A percentile compares a stretch with the other conserved stretches of the same genome.
These are phyloP conservation scores for Euphorbia celastroides DNA, from an alignment of 441 rosid species.

Conservation along the genomic window DNA sequence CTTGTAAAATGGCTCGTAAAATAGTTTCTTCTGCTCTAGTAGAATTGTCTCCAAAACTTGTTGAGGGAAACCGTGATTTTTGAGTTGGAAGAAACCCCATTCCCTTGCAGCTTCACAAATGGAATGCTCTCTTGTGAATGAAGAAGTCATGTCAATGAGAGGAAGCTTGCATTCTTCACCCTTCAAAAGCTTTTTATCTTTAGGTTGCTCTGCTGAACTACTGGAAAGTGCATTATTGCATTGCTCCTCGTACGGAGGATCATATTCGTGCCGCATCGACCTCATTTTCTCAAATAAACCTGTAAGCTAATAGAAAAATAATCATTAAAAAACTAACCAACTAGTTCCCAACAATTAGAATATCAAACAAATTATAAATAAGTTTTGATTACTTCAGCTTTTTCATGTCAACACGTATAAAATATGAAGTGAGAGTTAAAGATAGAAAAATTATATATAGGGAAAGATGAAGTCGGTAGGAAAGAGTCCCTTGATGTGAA, in stretches of 20 bases:
- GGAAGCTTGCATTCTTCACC: conserved; percentile 40
- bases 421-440: too few species aligned
- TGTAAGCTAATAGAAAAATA: too few species aligned
- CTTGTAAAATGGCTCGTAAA: conserved; percentile 41
- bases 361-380: too few species aligned
- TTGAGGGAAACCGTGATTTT: conserved; percentile 52
- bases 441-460: too few species aligned
- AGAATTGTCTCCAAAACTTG: conserved; percentile 36
- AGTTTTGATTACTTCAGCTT: too few species aligned
- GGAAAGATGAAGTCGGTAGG: too few species aligned
- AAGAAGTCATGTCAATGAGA: conserved; percentile 38
- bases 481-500: too few species aligned
- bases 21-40: conserved; percentile 36
- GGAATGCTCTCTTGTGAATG: conserved; percentile 31
- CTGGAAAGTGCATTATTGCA: conserved; percentile 27
- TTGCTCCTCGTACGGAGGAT: conserved; percentile 39
- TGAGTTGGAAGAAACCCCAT: conserved; percentile 70
- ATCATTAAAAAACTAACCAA: too few species aligned
- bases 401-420: too few species aligned
- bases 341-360: too few species aligned
- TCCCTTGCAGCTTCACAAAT: conserved; percentile 40
- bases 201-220: background rate
- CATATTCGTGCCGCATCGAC: background rate
- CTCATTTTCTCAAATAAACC: background rate
- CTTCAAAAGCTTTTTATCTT: background rate